Evolutionary conservation across 495 filamentous ascomycete species (phyloP), one percentile per base, ranked within the genome.

Genomic region (Hypomontagnella monticulosa): DNA sequence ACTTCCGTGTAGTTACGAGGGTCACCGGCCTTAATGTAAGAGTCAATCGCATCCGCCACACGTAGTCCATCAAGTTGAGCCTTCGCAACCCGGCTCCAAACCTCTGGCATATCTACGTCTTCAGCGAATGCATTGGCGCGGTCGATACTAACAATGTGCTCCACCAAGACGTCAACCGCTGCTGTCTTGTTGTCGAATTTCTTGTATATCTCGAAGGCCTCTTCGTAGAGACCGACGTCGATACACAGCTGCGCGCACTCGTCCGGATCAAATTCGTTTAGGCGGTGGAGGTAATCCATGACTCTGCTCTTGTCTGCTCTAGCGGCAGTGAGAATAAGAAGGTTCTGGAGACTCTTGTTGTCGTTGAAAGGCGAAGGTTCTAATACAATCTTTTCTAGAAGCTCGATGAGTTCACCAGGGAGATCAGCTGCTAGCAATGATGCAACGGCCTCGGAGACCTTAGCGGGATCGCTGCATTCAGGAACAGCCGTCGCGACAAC

Each of bases 1-100:
- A 99, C 96, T 75, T 99, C 96, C 37, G 81, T 80, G 77, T 96
- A 96, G 79, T 99, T 99, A 70, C 87, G 89, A 12, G 96, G 91
- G 71, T 99, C 96, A 63, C 88, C 84, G 40, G 96, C 96, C 69
- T 92, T 92, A 70, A 99, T 96, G 78, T 99, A 99, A 0, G 96
- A 98, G 40, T 96, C 94, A 66, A 98, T 94, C 14, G 91, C 87
- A 82, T 99, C 96, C 41, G 86, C 88, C 34, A 99, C 89, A 48
- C 96, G 92, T 18, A 98, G 88, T 66, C 96, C 96, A 75, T 98
- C 96, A 41, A 99, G 84, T 78, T 99, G 96, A 46, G 96, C 96
- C 84, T 99, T 99, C 67, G 92, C 96, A 65, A 99, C 93, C 81
- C 88, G 91, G 82, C 95, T 98, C 96, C 96, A 99, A n/a, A 99